Evolutionary conservation across 2,329 filamentous ascomycete species (phyloP), one percentile per base, ranked within the genome.

Genomic region (Pseudohalonectria lignicola): DNA sequence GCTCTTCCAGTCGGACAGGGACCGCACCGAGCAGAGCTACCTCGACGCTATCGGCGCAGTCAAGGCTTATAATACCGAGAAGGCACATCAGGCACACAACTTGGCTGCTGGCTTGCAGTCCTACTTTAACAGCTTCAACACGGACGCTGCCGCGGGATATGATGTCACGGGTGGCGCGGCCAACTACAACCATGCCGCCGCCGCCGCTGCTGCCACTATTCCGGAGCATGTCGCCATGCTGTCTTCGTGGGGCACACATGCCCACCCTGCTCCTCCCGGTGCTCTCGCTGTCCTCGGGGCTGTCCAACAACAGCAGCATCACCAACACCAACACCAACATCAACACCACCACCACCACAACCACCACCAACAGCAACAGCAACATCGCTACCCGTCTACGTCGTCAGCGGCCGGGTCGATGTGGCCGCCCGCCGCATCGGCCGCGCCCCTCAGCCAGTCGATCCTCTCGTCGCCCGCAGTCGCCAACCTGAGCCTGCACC

Each of bases 1-100:
- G 16, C 54, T 55, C 2, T 67, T 69, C 46, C 58, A 72, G 41
- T 60, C 62, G 20, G 67, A 74, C 25, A 61, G 64, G 4, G 49
- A 51, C 10, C 61, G 60, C 16, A 59, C 64, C 8, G 69, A 74
- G 47, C 59, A 58, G 35, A 64, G 66, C 25, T 54, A 64, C 16
- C 43, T 47, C n/a, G 57, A 62, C 2, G 56, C 60, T 37, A 56
- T 67, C 30, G 53, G 55, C n/a, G 51, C 54, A 3, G 45, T 60
- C 4, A 58, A 61, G 26, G 43, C 50, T 20, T 45, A 49, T 35
- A 62, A 63, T 36, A 47, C 55, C 9, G 53, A 54, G 13, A 64
- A 64, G 47, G 61, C 63, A 39, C 57, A 60, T 16, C 55, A 63
- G 20, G 59, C 64, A 18, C 46, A 57, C 36, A 45, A 48, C 3